A percentile compares a stretch with the other conserved stretches of the same genome.
These are phyloP conservation scores for Byssochlamys sp. DNA, from an alignment of 2,329 filamentous ascomycete species.

Conservation along the genomic window DNA sequence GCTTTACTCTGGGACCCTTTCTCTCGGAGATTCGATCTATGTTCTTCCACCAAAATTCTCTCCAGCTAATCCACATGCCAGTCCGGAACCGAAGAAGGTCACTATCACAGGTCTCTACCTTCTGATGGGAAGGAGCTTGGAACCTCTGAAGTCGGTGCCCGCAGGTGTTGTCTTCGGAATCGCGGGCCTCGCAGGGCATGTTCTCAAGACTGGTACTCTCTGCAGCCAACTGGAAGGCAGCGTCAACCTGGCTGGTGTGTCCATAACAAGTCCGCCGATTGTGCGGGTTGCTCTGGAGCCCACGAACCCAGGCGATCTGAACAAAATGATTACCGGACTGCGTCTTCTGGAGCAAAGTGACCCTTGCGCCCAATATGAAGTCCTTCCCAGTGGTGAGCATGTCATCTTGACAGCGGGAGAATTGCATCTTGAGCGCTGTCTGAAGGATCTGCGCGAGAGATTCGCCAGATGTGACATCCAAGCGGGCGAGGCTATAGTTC, in stretches of 20 bases:
- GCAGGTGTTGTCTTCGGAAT: slow-evolving; percentile 94
- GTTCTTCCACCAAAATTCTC: slow-evolving; percentile 90
- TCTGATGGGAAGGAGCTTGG: slow-evolving; percentile 85
- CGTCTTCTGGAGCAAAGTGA: slow-evolving; percentile 85
- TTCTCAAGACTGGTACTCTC: slow-evolving; percentile 91
- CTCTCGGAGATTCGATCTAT: slow-evolving; percentile 81
- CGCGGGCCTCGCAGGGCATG: slow-evolving; percentile 77
- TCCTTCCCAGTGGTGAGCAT: slow-evolving; percentile 85
- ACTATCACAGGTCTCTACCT: slow-evolving; percentile 83
- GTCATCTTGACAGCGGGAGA: slow-evolving; percentile 90
- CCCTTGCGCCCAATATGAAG: slow-evolving; percentile 90
- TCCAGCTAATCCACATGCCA: slow-evolving; percentile 62
- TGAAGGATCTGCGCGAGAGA: slow-evolving; percentile 84
- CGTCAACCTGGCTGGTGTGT: slow-evolving; percentile 81
- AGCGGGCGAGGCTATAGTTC: slow-evolving; percentile 85
- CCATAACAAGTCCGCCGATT: slow-evolving; percentile 73
- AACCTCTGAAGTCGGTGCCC: slow-evolving; percentile 72
- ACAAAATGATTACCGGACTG: slow-evolving; percentile 88
- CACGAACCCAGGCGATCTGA: slow-evolving; percentile 75
- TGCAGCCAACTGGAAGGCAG: slow-evolving; percentile 79
- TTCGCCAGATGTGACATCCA: slow-evolving; percentile 94
- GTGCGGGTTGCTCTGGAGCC: slow-evolving; percentile 94
- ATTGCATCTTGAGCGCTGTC: slow-evolving; percentile 81
- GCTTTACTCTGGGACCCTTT: slow-evolving; percentile 81
- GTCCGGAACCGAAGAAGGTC: slow-evolving; percentile 68